Evolutionary conservation across 192 early-diverging fungal genomes (phyloP).

Genomic region (Rhizoclosmatium globosum): DNA sequence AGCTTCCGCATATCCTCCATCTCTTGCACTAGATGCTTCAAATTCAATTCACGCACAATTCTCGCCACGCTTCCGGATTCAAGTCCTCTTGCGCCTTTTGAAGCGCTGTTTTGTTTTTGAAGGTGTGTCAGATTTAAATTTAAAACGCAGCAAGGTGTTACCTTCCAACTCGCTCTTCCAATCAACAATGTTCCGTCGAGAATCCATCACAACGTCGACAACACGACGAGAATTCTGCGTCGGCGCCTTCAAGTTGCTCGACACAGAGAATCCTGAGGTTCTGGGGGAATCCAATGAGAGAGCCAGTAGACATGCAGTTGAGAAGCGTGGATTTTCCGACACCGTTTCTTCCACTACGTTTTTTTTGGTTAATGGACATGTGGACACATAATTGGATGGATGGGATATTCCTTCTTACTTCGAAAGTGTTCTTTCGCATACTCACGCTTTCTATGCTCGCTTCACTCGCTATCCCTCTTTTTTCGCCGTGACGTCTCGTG

Average conservation of each 20-base stretch:
- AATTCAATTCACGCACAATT: constrained; percentile 32
- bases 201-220: constrained; percentile 55
- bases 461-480: too few species aligned
- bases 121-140: neutral
- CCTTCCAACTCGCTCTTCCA: constrained; percentile 16
- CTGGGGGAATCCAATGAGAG: constrained; percentile 81
- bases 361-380: too few species aligned
- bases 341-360: constrained; percentile 69
- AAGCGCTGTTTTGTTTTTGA: neutral
- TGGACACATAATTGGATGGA: too few species aligned
- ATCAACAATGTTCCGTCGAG: constrained; percentile 30
- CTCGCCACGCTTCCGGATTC: constrained; percentile 16
- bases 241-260: constrained; percentile 75
- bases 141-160: neutral
- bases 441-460: too few species aligned
- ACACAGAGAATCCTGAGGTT: constrained; percentile 85
- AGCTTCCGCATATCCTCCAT: constrained; percentile 21
- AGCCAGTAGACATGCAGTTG: constrained; percentile 43
- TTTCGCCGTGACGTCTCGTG: too few species aligned
- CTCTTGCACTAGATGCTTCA: constrained; percentile 26
- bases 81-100: constrained; percentile 41
- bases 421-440: too few species aligned
- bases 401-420: too few species aligned
- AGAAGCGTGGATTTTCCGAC: constrained; percentile 68
- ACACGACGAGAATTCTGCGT: constrained; percentile 44